phyloP scores from a whole-genome alignment of 2,329 filamentous ascomycete species.

The Lojkania enalia region DNA sequence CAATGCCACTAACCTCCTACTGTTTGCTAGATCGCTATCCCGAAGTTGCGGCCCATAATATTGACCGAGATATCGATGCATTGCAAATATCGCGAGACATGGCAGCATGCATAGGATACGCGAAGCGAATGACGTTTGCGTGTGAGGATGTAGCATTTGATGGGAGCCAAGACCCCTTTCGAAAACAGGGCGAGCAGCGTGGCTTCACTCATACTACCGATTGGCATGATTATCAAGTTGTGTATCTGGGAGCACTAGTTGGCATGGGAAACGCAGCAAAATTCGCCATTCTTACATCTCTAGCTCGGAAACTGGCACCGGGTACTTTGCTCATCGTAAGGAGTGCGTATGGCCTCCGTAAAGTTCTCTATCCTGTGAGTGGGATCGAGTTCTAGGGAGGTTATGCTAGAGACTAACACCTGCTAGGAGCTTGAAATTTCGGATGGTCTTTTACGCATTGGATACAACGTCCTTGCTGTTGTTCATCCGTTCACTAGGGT shows the following conservation, averaged over 20 bases:
- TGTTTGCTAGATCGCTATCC: constrained; percentile 47
- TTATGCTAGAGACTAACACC: no score
- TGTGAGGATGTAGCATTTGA: constrained; percentile 1
- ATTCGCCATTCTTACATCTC: constrained; percentile 41
- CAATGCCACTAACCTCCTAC: constrained; percentile 54
- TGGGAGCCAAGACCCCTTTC: background rate
- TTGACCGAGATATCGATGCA: constrained; percentile 47
- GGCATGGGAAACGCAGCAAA: constrained; percentile 50
- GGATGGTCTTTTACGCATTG: constrained; percentile 28
- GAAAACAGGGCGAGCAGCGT: no score
- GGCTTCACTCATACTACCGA: constrained; percentile 12
- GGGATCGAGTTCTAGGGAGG: constrained; percentile 15
- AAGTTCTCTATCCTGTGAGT: constrained; percentile 54
- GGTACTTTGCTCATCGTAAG: constrained; percentile 53
- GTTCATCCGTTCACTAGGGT: constrained; percentile 55
- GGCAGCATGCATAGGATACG: constrained; percentile 37
- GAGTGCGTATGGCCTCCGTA: constrained; percentile 51
- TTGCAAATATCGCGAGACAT: constrained; percentile 39
- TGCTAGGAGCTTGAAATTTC: constrained; percentile 49
- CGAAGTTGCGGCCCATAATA: constrained; percentile 43
- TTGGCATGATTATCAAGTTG: constrained; percentile 48
- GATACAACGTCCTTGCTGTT: constrained; percentile 48
- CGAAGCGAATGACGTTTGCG: constrained; percentile 42
- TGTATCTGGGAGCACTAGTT: constrained; percentile 57
- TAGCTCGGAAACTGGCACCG: constrained; percentile 46